Base-by-base conservation (phyloP, 371 early-diverging fungal species). In the Rhizopus sp. region DNA sequence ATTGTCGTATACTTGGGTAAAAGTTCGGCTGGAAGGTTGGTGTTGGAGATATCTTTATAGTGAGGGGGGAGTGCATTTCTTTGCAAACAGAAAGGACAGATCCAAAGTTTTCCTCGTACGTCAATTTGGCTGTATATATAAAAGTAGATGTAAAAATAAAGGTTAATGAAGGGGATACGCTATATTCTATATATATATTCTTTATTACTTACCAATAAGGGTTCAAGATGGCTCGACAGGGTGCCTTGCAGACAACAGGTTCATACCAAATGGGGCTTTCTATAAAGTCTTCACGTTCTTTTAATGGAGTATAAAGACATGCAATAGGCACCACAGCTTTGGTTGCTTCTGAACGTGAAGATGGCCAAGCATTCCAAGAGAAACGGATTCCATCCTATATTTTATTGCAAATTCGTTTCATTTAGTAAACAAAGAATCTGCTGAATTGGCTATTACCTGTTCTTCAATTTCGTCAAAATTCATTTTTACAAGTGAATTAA, bases 331-430 rank as follows among this genome's bases (percentile, higher is more conserved):
- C 95, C 23, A 98, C 95, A 53, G 93, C 88, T 62, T 96, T 87
- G 23, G 93, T 93, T 13, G 94, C 96, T 71, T 98, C 99, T 38
- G 92, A 73, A 50, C 95, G 90, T 35, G 92, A 92, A 59, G 92
- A 89, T 55, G 99, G 97, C 89, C 97, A 97, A 30, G 94, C 93
- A 81, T 99, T 99, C 99, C 99, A 99, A 23, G 99, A 93, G 66
- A 99, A 88, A 35, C 99, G 91, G 68, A 96, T 87, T 59, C 98
- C 98, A 66, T 95, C 95, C 75, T 78, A 38, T 16, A 33, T 23
- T 29, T 35, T 29, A 9, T 9, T 23, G 23, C 23, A 23, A 23
- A 23, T 33, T 33, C 34, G 23, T 46, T 35, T 32, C n/a, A 48
- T 7, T 23, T 30, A 23, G 6, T 35, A 15, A 47, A 31, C 15